phyloP scores from a whole-genome alignment of 1,284 basidiomycete genomes.

The Porodaedalea pini region DNA sequence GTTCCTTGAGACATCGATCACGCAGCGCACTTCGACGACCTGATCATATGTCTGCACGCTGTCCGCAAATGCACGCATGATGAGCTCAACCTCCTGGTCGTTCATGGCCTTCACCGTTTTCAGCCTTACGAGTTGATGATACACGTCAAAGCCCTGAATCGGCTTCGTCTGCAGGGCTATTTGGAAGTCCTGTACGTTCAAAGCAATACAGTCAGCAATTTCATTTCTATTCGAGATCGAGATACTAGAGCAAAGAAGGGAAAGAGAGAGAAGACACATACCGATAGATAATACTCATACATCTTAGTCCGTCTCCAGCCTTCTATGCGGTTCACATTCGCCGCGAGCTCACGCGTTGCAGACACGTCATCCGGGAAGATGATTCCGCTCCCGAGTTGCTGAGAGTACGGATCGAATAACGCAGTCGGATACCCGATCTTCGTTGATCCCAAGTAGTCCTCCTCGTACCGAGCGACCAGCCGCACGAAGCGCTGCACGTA shows the following conservation, averaged over 20 bases:
- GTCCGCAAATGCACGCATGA: constrained; percentile 71
- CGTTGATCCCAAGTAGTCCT: constrained; percentile 62
- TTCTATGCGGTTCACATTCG: constrained; percentile 74
- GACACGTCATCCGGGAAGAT: constrained; percentile 63
- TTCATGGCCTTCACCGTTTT: constrained; percentile 58
- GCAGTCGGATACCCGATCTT: constrained; percentile 58
- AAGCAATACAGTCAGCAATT: neutral
- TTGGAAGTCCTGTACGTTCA: constrained; percentile 50
- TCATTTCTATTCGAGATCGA: too few species aligned
- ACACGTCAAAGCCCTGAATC: constrained; percentile 64
- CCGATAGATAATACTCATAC: constrained; percentile 60
- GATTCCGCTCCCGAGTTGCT: constrained; percentile 62
- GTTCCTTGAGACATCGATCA: neutral
- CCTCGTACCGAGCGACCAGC: constrained; percentile 76
- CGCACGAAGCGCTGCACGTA: constrained; percentile 74
- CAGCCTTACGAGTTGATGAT: constrained; percentile 70
- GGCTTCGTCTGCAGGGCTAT: constrained; percentile 40
- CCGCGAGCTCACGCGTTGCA: constrained; percentile 56
- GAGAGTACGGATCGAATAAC: constrained; percentile 38
- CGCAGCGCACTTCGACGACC: constrained; percentile 70
- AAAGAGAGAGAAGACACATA: constrained; percentile 32
- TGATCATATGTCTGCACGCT: constrained; percentile 78
- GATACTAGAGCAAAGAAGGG: neutral
- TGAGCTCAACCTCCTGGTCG: constrained; percentile 66
- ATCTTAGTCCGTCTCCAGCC: constrained; percentile 71